Base-by-base conservation (phyloP, 129 eudicot species). In the Solidago caesia region DNA sequence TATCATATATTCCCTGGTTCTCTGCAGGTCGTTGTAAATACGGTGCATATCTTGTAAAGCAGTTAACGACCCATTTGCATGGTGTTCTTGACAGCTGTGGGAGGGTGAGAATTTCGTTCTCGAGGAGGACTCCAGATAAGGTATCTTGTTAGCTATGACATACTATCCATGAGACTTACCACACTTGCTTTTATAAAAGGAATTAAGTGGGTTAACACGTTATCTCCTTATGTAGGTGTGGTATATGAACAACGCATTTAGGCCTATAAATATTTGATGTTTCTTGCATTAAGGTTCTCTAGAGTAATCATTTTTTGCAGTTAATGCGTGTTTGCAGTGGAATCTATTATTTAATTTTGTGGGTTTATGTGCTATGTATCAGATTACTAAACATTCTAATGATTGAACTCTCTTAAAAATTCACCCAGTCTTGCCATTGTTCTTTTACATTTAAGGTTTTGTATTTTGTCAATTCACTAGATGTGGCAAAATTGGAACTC, bases 81-180 rank as follows among this genome's bases (percentile, higher is more conserved):
- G 77, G 82, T 72, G 97, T 93, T 70, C 96, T 93, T 72, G 83
- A 61, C 56, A 88, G 88, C 84, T 93, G 98, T 77, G 98, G 98
- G 68, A 86, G 91, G 56, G 92, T 93, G 75, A 90, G 98, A 77
- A 86, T 93, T 65, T 90, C 98, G 53, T 90, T 93, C 84, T 90
- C 98, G 52, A 90, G 98, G 76, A 86, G 98, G 78, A 93, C 98
- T 55, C 97, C 98, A 7, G 87, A 77, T 57, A 93, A 93, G 97
- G 98, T 93, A 81, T 21, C 7, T 11, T 29, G 41, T 69, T 43
- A 79, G 58, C 15, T 26, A 9, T 9, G 2, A 51, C 63, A 29
- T 49, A 33, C 60, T 39, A 45, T 2, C 57, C 6, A 46, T 70
- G 16, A 29, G 13, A 56, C 61, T 70, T 15, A 10, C 15, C 15